A percentile compares a stretch with the other conserved stretches of the same genome.
Evolutionary conservation across 352 stramenopile species (phyloP).

Genomic region (Lagenidium sp.): DNA sequence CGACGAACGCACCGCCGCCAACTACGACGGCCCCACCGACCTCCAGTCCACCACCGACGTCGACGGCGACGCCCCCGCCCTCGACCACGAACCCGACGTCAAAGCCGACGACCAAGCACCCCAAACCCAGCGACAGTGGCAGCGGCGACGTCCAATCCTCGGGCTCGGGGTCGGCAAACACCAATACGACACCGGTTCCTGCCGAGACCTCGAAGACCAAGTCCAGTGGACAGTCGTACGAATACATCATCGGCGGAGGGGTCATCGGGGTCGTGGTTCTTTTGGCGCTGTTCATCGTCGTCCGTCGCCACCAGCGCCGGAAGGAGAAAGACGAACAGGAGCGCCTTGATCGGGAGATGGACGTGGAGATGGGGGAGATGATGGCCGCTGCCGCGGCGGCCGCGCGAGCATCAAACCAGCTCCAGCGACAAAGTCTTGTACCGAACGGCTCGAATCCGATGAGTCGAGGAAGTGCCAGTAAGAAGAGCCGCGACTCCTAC

Average conservation of each 20-base stretch:
- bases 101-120: neutral
- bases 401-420: too few relatives aligned
- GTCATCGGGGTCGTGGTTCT: conserved; percentile 8
- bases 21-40: neutral
- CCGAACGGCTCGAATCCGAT: neutral
- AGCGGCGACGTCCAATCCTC: neutral
- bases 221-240: neutral
- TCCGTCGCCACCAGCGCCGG: conserved; percentile 1
- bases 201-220: too few relatives aligned
- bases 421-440: neutral
- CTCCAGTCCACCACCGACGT: neutral
- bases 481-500: neutral
- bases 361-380: conserved; percentile 9
- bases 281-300: conserved; percentile 6
- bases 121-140: neutral
- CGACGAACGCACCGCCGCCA: neutral
- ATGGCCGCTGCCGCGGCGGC: too few relatives aligned
- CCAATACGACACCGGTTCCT: neutral
- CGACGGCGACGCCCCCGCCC: neutral
- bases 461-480: neutral
- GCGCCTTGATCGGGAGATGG: conserved; percentile 1
- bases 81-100: too few relatives aligned
- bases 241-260: conserved; percentile 10
- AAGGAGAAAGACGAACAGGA: conserved; percentile 8
- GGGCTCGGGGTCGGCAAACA: neutral